These are phyloP conservation scores for Coemansia sp. DNA, from an alignment of 192 early-diverging fungal genomes.

Conservation along the genomic window DNA sequence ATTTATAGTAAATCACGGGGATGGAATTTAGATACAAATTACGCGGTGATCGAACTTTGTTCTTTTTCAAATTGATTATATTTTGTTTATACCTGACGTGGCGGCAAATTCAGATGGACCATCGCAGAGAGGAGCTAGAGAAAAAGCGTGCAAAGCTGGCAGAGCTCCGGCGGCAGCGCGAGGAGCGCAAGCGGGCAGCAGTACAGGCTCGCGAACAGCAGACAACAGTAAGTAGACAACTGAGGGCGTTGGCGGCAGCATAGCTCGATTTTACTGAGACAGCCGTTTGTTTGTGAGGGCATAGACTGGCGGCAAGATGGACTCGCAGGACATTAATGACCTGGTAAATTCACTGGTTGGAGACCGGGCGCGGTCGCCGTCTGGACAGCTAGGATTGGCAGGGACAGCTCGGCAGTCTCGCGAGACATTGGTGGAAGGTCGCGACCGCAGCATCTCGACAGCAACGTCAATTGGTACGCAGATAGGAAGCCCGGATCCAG, in stretches of 20 bases:
- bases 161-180: conserved; percentile 78
- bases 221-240: conserved; percentile 26
- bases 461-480: conserved; percentile 38
- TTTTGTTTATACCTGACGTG: not conserved
- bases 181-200: conserved; percentile 64
- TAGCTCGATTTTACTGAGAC: not conserved
- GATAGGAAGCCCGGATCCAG: conserved; percentile 25
- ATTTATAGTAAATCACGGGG: not conserved
- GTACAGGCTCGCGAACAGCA: conserved; percentile 33
- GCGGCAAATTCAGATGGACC: conserved; percentile 57
- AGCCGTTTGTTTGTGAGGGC: not conserved
- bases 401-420: conserved; percentile 18
- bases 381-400: conserved; percentile 14
- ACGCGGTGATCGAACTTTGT: not conserved
- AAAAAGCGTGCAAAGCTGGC: conserved; percentile 90
- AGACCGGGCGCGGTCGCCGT: conserved; percentile 23
- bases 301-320: conserved; percentile 29
- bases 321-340: conserved; percentile 77
- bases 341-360: conserved; percentile 84
- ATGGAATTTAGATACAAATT: too few relatives aligned
- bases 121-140: conserved; percentile 79
- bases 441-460: conserved; percentile 41
- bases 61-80: not conserved
- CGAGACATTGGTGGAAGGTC: conserved; percentile 17
- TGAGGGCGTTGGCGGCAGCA: not conserved